Evolutionary conservation across 495 filamentous ascomycete genomes (phyloP), one percentile per base, ranked within the genome.

Genomic region (Hyaloscypha variabilis): DNA sequence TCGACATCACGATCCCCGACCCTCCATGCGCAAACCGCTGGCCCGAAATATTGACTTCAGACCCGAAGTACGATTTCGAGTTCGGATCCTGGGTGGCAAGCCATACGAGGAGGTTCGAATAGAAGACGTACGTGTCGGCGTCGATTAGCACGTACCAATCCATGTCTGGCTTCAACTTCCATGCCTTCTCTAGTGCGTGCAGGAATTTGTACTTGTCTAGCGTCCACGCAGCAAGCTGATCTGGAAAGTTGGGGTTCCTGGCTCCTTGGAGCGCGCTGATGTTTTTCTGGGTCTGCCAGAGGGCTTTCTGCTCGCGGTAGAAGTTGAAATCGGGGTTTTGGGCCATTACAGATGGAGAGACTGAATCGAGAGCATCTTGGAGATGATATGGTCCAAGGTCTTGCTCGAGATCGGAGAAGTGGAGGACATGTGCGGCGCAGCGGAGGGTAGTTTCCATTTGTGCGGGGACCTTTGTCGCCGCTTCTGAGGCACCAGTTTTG

Each of bases 131-230:
- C 5, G 88, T 88, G 73, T 90, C 88, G 8, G 87, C 87, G 60
- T 90, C 88, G 73, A 90, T 84, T 70, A 90, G 89, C 54, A 90
- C 70, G 69, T 86, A 91, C 85, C 87, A 91, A 63, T 88, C 83
- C 23, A 82, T 82, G 53, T 81, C 72, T 19, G 81, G 80, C 64
- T 76, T 69, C 72, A 80, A 74, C 58, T 65, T 66, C 62, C 71
- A 82, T 6, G 73, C 61, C 73, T 77, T 79, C 69, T 79, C 78
- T 54, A 75, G 74, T 10, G 79, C 77, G 70, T 83, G 79, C 13
- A 81, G 34, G 64, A 79, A 74, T 74, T 80, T 82, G 72, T 78
- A 82, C 71, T 77, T 82, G 74, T 79, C 80, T 24, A 83, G 69
- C 13, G 68, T 74, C 80, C 80, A 82, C n/a, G 63, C 66, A 10